Conservation (phyloP, 2,329 filamentous ascomycete species). For the Lachnellula occidentalis region DNA sequence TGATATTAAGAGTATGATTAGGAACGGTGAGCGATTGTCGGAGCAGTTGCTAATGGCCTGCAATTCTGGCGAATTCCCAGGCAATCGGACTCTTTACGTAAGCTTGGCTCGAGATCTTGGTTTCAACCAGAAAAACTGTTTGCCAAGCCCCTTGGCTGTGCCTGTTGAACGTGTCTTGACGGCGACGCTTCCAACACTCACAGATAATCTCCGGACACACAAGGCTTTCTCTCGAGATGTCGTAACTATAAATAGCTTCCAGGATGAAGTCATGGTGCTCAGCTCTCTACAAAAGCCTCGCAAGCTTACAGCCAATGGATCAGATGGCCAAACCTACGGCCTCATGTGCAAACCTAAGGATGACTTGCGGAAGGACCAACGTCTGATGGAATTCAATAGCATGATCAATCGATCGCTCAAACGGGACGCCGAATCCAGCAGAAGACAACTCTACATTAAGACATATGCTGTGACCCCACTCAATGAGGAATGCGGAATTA, state of each 20-base stretch:
- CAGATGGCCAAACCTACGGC: constrained; percentile 82
- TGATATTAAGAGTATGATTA: constrained; percentile 68
- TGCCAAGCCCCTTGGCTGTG: constrained; percentile 80
- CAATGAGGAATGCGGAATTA: constrained; percentile 95
- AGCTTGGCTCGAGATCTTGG: constrained; percentile 72
- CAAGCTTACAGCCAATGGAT: constrained; percentile 81
- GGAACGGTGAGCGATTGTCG: constrained; percentile 74
- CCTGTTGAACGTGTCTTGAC: constrained; percentile 82
- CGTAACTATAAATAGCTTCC: constrained; percentile 73
- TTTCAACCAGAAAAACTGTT: constrained; percentile 75
- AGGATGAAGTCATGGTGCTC: constrained; percentile 84
- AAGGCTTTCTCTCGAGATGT: constrained; percentile 83
- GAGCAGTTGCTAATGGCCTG: constrained; percentile 78
- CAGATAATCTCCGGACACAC: constrained; percentile 70
- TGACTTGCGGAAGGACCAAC: constrained; percentile 93
- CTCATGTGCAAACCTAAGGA: constrained; percentile 97
- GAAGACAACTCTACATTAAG: constrained; percentile 87
- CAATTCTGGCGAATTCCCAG: constrained; percentile 67
- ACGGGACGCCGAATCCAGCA: constrained; percentile 82
- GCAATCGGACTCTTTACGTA: constrained; percentile 59
- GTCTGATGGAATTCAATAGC: constrained; percentile 97
- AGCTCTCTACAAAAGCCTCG: constrained; percentile 89
- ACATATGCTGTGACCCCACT: constrained; percentile 96
- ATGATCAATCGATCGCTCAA: constrained; percentile 97
- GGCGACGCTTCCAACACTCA: constrained; percentile 69